These are phyloP conservation scores for Nymphaea thermarum DNA, from an alignment of 164 flowering plant genomes.

Conservation along the genomic window DNA sequence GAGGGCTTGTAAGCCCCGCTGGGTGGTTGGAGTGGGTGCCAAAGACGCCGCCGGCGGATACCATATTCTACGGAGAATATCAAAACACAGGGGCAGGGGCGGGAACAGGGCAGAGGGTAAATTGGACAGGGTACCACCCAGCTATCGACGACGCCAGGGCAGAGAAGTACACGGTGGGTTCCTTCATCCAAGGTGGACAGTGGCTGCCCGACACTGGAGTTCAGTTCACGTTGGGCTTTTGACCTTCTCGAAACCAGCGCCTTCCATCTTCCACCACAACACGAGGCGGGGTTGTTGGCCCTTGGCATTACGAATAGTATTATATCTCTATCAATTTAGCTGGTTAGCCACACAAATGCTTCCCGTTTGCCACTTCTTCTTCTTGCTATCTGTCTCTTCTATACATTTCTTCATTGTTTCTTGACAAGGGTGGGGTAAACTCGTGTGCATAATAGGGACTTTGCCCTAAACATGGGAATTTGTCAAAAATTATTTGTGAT, in stretches of 20 bases:
- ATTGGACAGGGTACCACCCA: conserved; percentile 59
- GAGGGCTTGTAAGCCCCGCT: conserved; percentile 25
- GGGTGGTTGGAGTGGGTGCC: conserved; percentile 61
- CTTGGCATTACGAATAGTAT: too few species aligned
- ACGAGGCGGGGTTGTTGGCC: too few species aligned
- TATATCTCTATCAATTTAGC: too few species aligned
- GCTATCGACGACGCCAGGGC: conserved; percentile 26
- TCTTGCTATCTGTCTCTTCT: too few species aligned
- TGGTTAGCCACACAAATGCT: too few species aligned
- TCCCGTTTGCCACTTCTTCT: too few species aligned
- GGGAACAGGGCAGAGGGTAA: conserved; percentile 28
- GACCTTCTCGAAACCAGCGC: conserved; percentile 2
- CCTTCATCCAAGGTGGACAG: conserved; percentile 37
- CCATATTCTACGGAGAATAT: conserved; percentile 74
- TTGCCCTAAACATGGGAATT: too few species aligned
- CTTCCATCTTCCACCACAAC: too few species aligned
- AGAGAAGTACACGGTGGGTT: conserved; percentile 26
- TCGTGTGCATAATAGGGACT: too few species aligned
- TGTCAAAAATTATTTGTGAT: too few species aligned
- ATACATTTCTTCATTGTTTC: too few species aligned
- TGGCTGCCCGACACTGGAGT: conserved; percentile 42
- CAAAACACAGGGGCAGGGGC: conserved; percentile 65
- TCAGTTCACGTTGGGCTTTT: conserved; percentile 14
- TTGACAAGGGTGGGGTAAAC: too few species aligned
- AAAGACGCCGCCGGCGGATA: conserved; percentile 28